Evolutionary conservation across 2,329 filamentous ascomycete genomes (phyloP), one percentile per base, ranked within the genome.

Genomic region (Apiospora malaysiana): DNA sequence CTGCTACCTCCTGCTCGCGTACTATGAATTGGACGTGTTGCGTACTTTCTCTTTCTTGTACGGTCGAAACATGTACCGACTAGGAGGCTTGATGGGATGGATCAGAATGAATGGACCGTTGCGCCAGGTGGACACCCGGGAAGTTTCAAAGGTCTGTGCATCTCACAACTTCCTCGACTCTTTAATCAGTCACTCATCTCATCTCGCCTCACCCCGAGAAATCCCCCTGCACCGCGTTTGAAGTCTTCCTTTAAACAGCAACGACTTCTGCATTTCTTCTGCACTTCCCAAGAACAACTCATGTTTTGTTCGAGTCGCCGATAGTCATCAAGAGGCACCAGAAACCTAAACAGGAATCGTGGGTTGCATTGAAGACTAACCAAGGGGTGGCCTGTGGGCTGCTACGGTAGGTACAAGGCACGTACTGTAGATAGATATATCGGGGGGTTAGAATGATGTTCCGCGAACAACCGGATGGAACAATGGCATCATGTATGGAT

Each of bases 71-170:
- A 37, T 59, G 51, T 37, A 59, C 51, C 51, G 32, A 63, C 56
- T 18, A 63, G 56, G 56, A 63, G 56, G 56, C 27, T 63, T 59
- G 51, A 37, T 59, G 47, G 47, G 47, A 56, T 56, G 56, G 32
- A 18, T 18, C 56, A 63, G 40, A 63, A 63, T 63, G 56, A 63
- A 63, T 63, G 56, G 32, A 63, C 56, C 32, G 56, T 63, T 40
- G 32, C 9, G 56, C 56, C 56, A 40, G 56, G 56, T 63, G 56
- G 27, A n/a, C 56, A 63, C 32, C 56, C 56, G 32, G 56, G 56
- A 63, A 63, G 56, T 63, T 63, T 40, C 32, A 63, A 63, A n/a
- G 56, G 56, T 63, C 56, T 63, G 56, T 63, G 56, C 56, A 63
- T 63, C 18, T 63, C 56, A 63, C n/a, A n/a, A 63, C 56, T 63